These are phyloP conservation scores for Cercospora berteroae DNA, from an alignment of 2,329 filamentous ascomycete species.

Conservation along the genomic window DNA sequence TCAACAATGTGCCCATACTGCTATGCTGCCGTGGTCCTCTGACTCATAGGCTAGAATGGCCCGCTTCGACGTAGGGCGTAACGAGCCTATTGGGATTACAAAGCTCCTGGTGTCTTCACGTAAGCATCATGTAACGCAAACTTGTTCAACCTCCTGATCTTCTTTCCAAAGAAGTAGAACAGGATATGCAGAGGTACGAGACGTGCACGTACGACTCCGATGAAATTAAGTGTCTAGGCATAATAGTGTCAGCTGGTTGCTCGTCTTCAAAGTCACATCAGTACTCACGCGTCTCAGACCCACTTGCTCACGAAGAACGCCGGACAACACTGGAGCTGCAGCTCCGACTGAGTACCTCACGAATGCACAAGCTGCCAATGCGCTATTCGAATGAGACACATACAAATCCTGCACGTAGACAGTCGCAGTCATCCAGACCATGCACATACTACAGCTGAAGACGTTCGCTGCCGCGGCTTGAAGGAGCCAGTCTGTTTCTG, in stretches of 20 bases:
- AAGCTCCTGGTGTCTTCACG: neutral
- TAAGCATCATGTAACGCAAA: conserved; percentile 16
- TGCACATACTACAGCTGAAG: conserved; percentile 18
- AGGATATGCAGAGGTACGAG: conserved; percentile 17
- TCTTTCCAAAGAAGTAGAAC: conserved; percentile 20
- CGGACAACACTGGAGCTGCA: conserved; percentile 14
- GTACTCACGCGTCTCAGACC: conserved; percentile 14
- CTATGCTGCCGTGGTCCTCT: neutral
- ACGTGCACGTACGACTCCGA: conserved; percentile 12
- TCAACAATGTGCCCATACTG: neutral
- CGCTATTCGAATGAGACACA: conserved; percentile 17
- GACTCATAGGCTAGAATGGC: neutral
- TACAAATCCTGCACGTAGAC: conserved; percentile 22
- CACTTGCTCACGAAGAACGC: conserved; percentile 9
- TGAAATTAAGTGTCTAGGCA: neutral
- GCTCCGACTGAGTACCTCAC: conserved; percentile 16
- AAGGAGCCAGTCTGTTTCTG: neutral
- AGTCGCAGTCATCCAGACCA: conserved; percentile 19
- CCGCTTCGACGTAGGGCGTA: neutral
- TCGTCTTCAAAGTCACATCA: neutral
- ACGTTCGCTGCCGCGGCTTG: conserved; percentile 11
- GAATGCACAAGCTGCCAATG: conserved; percentile 18
- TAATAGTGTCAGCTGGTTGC: neutral
- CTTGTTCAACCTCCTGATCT: conserved; percentile 16
- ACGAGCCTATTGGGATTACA: neutral